Conservation (phyloP, 352 stramenopile species). For the Phytophthora pseudosyringae region DNA sequence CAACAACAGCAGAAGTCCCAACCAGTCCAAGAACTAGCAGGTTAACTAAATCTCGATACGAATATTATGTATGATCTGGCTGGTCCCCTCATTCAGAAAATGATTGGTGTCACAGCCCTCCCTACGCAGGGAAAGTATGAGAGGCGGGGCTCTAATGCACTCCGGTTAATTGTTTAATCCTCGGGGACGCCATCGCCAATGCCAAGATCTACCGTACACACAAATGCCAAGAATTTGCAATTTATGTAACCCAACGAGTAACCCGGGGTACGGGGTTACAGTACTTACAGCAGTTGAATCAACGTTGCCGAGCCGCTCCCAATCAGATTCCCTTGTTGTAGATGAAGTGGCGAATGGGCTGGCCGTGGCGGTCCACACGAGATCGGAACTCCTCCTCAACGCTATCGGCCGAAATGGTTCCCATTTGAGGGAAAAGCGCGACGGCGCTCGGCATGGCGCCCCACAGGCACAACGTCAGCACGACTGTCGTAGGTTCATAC, state of each 20-base stretch:
- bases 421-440: constrained; percentile 84
- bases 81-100: constrained; percentile 35
- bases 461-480: constrained; percentile 83
- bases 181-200: constrained; percentile 22
- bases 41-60: too few relatives aligned
- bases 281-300: too few relatives aligned
- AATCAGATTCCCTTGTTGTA: constrained; percentile 88
- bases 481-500: constrained; percentile 33
- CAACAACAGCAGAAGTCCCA: not conserved
- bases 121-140: constrained; percentile 45
- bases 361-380: constrained; percentile 60
- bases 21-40: not conserved
- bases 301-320: not conserved
- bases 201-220: not conserved
- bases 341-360: constrained; percentile 65
- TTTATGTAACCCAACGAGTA: constrained; percentile 1
- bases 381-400: constrained; percentile 72
- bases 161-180: constrained; percentile 48
- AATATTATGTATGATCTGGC: too few relatives aligned
- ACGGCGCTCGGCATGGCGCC: constrained; percentile 79
- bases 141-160: constrained; percentile 49
- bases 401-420: constrained; percentile 65
- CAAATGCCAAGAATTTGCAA: too few relatives aligned
- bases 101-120: constrained; percentile 36
- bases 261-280: constrained; percentile 4